These are phyloP conservation scores for Ceratocystis eucalypticola DNA, from an alignment of 2,329 filamentous ascomycete genomes.

Conservation along the genomic window DNA sequence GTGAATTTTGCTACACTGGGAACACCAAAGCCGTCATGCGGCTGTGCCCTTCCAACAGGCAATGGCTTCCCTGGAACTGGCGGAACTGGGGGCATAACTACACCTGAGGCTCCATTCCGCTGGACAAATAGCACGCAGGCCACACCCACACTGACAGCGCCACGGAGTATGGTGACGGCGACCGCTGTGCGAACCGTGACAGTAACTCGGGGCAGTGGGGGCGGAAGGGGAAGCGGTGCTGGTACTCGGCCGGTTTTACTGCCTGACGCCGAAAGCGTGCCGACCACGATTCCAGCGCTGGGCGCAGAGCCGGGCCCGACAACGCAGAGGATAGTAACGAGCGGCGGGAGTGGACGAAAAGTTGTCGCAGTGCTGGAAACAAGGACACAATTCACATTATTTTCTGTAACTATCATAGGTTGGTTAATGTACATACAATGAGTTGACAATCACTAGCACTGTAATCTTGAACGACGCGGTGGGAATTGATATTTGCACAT, in stretches of 20 bases:
- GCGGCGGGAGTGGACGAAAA: neutral
- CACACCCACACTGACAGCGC: neutral
- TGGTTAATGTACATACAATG: neutral
- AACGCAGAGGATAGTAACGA: neutral
- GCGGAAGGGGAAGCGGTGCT: neutral
- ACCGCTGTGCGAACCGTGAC: conserved; percentile 15
- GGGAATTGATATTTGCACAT: conserved; percentile 1
- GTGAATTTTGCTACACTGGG: conserved; percentile 17
- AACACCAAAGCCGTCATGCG: neutral
- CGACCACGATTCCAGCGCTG: conserved; percentile 15
- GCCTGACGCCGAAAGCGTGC: conserved; percentile 13
- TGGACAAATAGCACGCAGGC: conserved; percentile 5
- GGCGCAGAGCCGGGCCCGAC: conserved; percentile 8
- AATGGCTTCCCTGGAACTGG: neutral
- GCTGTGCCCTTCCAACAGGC: neutral
- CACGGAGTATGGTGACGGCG: conserved; percentile 8
- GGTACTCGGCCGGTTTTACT: neutral
- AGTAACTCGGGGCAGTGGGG: conserved; percentile 1
- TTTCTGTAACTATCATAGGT: neutral
- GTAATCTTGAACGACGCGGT: neutral
- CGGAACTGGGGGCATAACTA: neutral
- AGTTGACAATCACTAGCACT: neutral
- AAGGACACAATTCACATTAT: neutral
- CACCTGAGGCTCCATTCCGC: neutral
- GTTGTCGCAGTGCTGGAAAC: neutral